Evolutionary conservation across 1,139 yeast genomes (phyloP), one percentile per base, ranked within the genome.

Genomic region (Taphrina wiesneri): DNA sequence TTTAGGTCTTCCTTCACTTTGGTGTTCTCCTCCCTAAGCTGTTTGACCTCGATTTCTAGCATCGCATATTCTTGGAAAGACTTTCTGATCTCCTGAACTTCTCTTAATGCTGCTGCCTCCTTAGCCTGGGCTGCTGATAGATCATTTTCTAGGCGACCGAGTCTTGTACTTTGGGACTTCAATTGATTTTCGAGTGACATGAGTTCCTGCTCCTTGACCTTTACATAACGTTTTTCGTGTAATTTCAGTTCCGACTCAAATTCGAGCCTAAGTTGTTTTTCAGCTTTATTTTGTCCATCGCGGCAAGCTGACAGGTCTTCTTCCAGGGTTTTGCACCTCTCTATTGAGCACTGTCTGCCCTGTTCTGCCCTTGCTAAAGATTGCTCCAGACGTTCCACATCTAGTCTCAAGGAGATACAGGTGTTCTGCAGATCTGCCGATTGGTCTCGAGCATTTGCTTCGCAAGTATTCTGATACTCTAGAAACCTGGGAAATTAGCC

Each of bases 131-230:
- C 28, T n/a, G 4, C 11, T 19, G 49, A 6, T 13, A 45, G 36
- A 15, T 54, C 59, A 15, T 26, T 54, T 39, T 36, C 49, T 4
- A 54, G 34, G 11, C 49, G 46, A 15, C 9, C 32, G 9, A 54
- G 11, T 15, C 39, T 21, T 7, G 59, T 28, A 7, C 41, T 39
- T 21, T 39, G 59, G 11, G 47, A 23, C 15, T 36, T 54, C 9
- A 41, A 11, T 19, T 39, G 59, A 17, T 54, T 54, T 28, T 54
- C 59, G 13, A 39, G 32, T 7, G 21, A 19, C 59, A 54, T 54
- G 19, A 17, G 9, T 6, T 54, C 59, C 26, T 54, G 59, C 36
- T 36, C 49, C 17, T 49, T 49, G 23, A 49, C 17, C 7, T 23
- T 49, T 5, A 5, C 26, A 23, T 19, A 49, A 26, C 54, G 36